Conservation (phyloP, 2,329 filamentous ascomycete species). For the Pseudopyricularia cyperi region DNA sequence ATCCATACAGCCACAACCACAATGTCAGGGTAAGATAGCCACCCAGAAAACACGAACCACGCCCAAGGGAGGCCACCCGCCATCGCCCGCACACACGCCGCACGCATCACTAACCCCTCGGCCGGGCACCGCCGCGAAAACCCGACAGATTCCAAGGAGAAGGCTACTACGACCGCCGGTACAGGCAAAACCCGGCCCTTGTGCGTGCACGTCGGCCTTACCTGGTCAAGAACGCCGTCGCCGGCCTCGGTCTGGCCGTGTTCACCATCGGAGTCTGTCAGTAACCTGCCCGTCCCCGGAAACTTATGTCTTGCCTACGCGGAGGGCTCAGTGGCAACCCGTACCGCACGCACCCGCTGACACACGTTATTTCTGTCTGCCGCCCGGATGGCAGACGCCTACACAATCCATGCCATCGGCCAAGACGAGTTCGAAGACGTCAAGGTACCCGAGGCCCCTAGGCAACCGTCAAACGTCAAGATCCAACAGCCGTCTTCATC, state of each 20-base stretch:
- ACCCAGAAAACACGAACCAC: too few species aligned
- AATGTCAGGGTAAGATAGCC: background rate
- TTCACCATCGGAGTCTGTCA: conserved; percentile 81
- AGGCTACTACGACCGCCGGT: conserved; percentile 85
- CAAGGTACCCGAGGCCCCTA: conserved; percentile 65
- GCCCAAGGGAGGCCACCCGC: background rate
- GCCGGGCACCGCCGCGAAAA: background rate
- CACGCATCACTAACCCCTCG: background rate
- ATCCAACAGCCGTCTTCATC: conserved; percentile 3
- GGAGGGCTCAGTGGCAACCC: too few species aligned
- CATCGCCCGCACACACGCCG: background rate
- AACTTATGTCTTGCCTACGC: too few species aligned
- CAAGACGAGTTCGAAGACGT: conserved; percentile 98
- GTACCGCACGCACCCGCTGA: background rate
- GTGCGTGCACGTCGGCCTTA: conserved; percentile 86
- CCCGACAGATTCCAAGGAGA: conserved; percentile 25
- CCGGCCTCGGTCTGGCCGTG: conserved; percentile 60
- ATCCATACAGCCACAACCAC: background rate
- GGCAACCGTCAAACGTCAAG: conserved; percentile 8
- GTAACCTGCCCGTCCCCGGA: too few species aligned
- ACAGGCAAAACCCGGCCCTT: conserved; percentile 75
- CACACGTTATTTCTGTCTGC: background rate
- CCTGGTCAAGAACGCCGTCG: conserved; percentile 75
- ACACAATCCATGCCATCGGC: conserved; percentile 69
- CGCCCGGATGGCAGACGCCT: conserved; percentile 30